A percentile compares a stretch with the other conserved stretches of the same genome.
Evolutionary conservation across 1,284 basidiomycete genomes (phyloP).

Genomic region (Xanthoconium separans): DNA sequence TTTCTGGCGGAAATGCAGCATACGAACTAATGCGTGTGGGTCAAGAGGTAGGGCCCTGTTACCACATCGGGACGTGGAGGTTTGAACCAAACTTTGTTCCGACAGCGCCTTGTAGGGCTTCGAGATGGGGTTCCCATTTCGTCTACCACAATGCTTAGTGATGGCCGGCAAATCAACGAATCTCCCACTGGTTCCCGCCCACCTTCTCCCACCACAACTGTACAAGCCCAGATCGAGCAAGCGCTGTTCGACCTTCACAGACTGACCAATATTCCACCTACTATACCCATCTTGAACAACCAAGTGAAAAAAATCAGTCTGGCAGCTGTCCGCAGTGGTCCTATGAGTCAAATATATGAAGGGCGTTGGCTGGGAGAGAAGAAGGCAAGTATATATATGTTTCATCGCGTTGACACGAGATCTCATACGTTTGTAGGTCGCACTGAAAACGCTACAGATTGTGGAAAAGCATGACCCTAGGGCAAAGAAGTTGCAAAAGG

Average conservation of each 20-base stretch:
- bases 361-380: conserved; percentile 52
- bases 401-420: neutral
- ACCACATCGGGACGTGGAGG: neutral
- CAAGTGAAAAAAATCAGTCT: conserved; percentile 41
- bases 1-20: conserved; percentile 41
- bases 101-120: conserved; percentile 31
- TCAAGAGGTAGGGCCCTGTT: conserved; percentile 39
- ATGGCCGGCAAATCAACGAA: conserved; percentile 20
- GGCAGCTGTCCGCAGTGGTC: conserved; percentile 44
- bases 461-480: conserved; percentile 42
- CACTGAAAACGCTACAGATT: conserved; percentile 50
- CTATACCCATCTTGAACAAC: conserved; percentile 47
- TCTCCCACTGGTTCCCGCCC: conserved; percentile 23
- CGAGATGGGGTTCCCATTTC: neutral
- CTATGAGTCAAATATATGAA: conserved; percentile 50
- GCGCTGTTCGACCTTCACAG: conserved; percentile 47
- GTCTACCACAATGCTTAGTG: conserved; percentile 19
- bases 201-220: conserved; percentile 30
- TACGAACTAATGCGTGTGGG: conserved; percentile 49
- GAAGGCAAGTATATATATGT: conserved; percentile 35
- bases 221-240: conserved; percentile 41
- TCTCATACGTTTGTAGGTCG: conserved; percentile 40
- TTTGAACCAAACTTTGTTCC: conserved; percentile 15
- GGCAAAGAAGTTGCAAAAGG: conserved; percentile 36
- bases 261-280: conserved; percentile 49